These are phyloP conservation scores for Fusarium veterinarium DNA, from an alignment of 2,329 filamentous ascomycete genomes.

Conservation along the genomic window DNA sequence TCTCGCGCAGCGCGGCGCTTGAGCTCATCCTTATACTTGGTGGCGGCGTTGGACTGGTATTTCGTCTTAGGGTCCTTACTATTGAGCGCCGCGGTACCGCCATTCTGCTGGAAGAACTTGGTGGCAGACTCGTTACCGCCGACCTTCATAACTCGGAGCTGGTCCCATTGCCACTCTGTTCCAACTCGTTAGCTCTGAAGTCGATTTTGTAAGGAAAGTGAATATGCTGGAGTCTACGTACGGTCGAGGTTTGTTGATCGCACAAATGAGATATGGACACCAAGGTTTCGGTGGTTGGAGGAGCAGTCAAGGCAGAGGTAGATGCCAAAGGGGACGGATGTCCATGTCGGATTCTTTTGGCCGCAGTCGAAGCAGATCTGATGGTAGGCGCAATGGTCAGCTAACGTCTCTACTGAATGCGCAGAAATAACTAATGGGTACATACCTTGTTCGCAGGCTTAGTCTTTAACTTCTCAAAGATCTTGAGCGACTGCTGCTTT, in stretches of 20 bases:
- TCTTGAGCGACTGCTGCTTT: constrained; percentile 94
- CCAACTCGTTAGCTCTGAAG: constrained; percentile 29
- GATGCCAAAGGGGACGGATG: constrained; percentile 95
- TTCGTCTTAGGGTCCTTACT: constrained; percentile 98
- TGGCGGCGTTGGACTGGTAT: constrained; percentile 92
- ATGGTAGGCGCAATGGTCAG: constrained; percentile 16
- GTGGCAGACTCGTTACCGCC: constrained; percentile 98
- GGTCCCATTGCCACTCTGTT: constrained; percentile 97
- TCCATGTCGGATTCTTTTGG: constrained; percentile 98
- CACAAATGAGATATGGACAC: constrained; percentile 99
- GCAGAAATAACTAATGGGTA: neutral
- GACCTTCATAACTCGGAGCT: constrained; percentile 96
- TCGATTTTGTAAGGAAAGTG: neutral
- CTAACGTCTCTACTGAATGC: neutral
- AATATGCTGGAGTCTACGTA: constrained; percentile 62
- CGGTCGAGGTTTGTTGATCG: constrained; percentile 98
- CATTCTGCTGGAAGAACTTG: constrained; percentile 98
- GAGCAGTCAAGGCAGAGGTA: constrained; percentile 99
- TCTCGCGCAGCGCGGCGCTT: constrained; percentile 87
- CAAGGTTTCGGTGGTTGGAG: constrained; percentile 95
- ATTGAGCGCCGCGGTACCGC: constrained; percentile 90
- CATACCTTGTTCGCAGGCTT: constrained; percentile 94
- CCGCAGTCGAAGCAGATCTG: constrained; percentile 98
- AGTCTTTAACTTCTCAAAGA: constrained; percentile 96
- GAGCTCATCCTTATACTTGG: constrained; percentile 97